Conservation (phyloP, 148 eudicot species). For the Fallopia convolvulus region DNA sequence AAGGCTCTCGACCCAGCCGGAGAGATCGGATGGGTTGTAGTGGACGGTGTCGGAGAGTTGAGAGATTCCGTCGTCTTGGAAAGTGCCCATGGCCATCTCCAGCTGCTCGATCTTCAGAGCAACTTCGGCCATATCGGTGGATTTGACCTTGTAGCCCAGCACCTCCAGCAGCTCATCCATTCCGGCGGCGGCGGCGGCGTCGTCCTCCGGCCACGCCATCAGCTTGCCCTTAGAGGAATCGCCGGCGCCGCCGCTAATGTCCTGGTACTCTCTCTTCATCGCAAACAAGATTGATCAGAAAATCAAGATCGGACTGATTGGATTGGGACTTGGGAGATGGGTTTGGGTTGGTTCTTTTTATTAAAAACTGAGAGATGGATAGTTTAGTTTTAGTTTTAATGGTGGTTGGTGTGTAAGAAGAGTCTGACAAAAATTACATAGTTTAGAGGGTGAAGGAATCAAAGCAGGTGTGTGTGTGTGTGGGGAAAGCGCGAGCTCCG, state of each 20-base stretch:
- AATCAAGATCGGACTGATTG: not conserved
- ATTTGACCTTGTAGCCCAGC: constrained; percentile 71
- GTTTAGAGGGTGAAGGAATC: not conserved
- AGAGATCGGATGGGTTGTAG: constrained; percentile 78
- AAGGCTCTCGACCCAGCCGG: constrained; percentile 66
- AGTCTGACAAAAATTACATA: not conserved
- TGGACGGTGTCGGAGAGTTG: constrained; percentile 54
- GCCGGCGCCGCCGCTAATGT: not conserved
- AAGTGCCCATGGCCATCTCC: constrained; percentile 54
- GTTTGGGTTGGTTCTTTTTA: not conserved
- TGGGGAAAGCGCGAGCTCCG: constrained; percentile 12
- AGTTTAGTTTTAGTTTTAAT: not conserved
- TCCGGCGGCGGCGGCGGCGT: constrained; percentile 36
- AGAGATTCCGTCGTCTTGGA: constrained; percentile 40
- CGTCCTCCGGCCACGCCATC: constrained; percentile 32
- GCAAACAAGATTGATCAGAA: not conserved
- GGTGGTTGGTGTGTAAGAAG: not conserved
- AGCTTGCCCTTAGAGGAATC: constrained; percentile 12
- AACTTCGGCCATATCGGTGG: constrained; percentile 70
- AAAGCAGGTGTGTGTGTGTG: constrained; percentile 12
- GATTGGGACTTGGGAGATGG: not conserved
- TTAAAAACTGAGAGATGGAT: not conserved
- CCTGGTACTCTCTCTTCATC: constrained; percentile 13
- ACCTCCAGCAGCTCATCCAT: constrained; percentile 75
- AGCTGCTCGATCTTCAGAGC: constrained; percentile 69